phyloP scores from a whole-genome alignment of 352 stramenopile species.

The Aphanomyces invadans region DNA sequence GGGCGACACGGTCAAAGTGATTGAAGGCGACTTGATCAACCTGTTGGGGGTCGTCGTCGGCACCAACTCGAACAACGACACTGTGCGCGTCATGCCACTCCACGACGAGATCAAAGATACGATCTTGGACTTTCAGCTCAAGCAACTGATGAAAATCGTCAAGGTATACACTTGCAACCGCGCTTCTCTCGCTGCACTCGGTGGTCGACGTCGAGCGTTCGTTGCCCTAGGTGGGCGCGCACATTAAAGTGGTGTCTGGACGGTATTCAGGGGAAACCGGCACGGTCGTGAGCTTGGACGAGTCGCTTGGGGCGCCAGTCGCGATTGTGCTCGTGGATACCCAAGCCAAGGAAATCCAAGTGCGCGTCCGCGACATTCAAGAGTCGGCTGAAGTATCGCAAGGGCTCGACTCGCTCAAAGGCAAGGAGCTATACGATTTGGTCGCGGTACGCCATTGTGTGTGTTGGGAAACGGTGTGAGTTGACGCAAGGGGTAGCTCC shows the following conservation, averaged over 20 bases:
- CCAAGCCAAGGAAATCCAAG: constrained; percentile 87
- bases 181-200: too few species aligned
- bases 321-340: constrained; percentile 86
- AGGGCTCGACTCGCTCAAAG: constrained; percentile 83
- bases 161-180: too few species aligned
- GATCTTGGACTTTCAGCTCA: constrained; percentile 83
- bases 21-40: constrained; percentile 82
- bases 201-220: too few species aligned
- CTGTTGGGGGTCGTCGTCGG: constrained; percentile 86
- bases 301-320: constrained; percentile 69
- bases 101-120: constrained; percentile 89
- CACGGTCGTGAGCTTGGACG: constrained; percentile 82
- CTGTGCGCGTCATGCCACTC: constrained; percentile 81
- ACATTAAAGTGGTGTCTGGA: constrained; percentile 87
- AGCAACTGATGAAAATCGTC: constrained; percentile 86
- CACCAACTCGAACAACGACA: constrained; percentile 84
- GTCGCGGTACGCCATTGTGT: constrained; percentile 47
- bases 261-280: constrained; percentile 85
- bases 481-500: constrained; percentile 32
- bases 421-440: constrained; percentile 85
- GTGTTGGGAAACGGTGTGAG: background rate
- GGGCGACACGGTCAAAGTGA: constrained; percentile 80
- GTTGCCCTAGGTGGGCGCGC: constrained; percentile 51
- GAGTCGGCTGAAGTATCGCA: constrained; percentile 85
- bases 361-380: constrained; percentile 83